These are phyloP conservation scores for Neurospora discreta DNA, from an alignment of 495 filamentous ascomycete genomes.

Conservation along the genomic window DNA sequence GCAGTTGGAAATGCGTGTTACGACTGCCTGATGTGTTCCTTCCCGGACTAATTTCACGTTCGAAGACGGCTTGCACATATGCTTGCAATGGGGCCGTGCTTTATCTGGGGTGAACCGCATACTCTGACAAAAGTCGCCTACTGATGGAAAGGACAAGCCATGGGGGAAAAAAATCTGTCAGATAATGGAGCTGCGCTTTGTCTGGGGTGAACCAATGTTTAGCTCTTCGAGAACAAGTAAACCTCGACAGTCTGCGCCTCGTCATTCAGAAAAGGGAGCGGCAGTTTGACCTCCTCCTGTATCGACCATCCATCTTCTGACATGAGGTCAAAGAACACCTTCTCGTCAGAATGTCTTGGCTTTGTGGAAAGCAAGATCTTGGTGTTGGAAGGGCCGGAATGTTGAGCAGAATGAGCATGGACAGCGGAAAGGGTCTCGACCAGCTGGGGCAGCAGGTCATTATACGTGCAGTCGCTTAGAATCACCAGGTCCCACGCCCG, in stretches of 20 bases:
- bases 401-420: slow-evolving; percentile 10
- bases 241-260: slow-evolving; percentile 50
- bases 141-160: neutral
- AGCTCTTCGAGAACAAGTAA: slow-evolving; percentile 33
- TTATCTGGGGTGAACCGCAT: neutral
- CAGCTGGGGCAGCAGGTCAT: slow-evolving; percentile 68
- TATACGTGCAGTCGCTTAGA: slow-evolving; percentile 93
- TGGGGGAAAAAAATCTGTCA: neutral
- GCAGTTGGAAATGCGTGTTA: neutral
- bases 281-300: slow-evolving; percentile 35
- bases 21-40: neutral
- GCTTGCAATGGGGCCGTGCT: neutral
- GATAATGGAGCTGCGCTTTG: neutral
- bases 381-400: slow-evolving; percentile 2
- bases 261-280: slow-evolving; percentile 48
- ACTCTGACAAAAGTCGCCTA: neutral
- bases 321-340: slow-evolving; percentile 71
- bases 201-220: too few species aligned
- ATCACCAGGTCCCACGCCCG: slow-evolving; percentile 58
- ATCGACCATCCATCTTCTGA: slow-evolving; percentile 40
- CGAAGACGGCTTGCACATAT: neutral
- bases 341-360: slow-evolving; percentile 72
- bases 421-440: slow-evolving; percentile 57
- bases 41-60: neutral
- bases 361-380: slow-evolving; percentile 70